A percentile compares a stretch with the other conserved stretches of the same genome.
phyloP scores from a whole-genome alignment of 163 green algal genomes.

The Trebouxiophyceae sp. region DNA sequence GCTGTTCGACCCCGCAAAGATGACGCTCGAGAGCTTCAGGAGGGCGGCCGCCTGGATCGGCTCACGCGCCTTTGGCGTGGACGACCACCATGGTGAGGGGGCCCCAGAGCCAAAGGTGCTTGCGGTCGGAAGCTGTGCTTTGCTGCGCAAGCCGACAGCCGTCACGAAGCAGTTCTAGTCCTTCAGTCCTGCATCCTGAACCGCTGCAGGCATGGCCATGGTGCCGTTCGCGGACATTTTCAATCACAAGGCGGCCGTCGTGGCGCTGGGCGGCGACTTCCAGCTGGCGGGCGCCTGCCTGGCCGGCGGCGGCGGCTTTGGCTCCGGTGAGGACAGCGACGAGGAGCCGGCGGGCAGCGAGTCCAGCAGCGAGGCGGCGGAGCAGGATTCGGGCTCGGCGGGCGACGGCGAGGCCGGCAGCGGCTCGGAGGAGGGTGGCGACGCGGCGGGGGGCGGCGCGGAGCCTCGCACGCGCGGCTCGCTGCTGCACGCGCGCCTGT shows the following conservation, averaged over 20 bases:
- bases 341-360: no score
- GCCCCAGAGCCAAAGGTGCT: background rate
- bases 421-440: background rate
- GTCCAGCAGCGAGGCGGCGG: no score
- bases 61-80: conserved; percentile 74
- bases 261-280: conserved; percentile 43
- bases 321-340: conserved; percentile 8
- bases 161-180: no score
- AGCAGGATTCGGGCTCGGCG: no score
- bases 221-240: conserved; percentile 76
- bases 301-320: conserved; percentile 2
- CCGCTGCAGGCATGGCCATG: conserved; percentile 64
- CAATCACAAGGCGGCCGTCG: conserved; percentile 83
- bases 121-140: no score
- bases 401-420: no score
- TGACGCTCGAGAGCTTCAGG: conserved; percentile 37
- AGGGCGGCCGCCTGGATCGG: conserved; percentile 54
- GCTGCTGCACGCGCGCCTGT: background rate
- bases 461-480: no score
- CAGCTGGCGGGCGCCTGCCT: conserved; percentile 23
- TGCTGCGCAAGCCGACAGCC: no score
- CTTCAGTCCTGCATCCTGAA: no score
- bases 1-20: background rate
- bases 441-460: no score
- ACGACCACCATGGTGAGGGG: conserved; percentile 52